Evolutionary conservation across 2,329 filamentous ascomycete species (phyloP), one percentile per base, ranked within the genome.

Genomic region (Leptographium galeiforme): DNA sequence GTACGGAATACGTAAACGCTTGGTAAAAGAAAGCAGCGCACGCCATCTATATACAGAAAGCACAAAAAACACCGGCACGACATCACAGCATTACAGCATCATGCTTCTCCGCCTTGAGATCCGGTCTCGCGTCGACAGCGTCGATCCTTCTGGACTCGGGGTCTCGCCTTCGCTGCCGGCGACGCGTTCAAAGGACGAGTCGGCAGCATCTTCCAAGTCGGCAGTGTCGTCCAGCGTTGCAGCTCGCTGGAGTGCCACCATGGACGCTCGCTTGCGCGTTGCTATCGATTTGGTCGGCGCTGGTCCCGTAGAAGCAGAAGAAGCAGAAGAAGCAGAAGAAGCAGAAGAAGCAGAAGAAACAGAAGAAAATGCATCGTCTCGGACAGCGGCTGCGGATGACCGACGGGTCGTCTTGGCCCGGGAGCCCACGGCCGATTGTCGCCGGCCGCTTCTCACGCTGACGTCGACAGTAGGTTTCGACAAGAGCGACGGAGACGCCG

Each of bases 91-190:
- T 75, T 69, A 79, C 64, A 80, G 63, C 76, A 81, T 79, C 75
- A 79, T 81, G 62, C 76, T 81, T 60, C 76, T 70, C 58, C 78
- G 68, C 61, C 77, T 68, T 55, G 71, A 70, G 62, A 68, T 53
- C 61, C 63, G 63, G 51, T 69, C 67, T 39, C 61, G 60, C 13
- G 57, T 55, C 5, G 58, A 56, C 19, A 58, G 44, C 2, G 56
- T 47, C 16, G 53, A 60, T 6, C 57, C 63, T 32, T 63, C 61
- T 12, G n/a, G 48, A 6, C 44, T 45, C 16, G 43, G 19, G 3
- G 11, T 32, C 4, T 46, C 52, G 13, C 25, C 39, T 40, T 48
- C 53, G 12, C 25, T 62, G 3, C 48, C 44, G 3, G 59, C 63
- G 8, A 48, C 54, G 57, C 38, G 62, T 34, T 60, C 58, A 39